Base-by-base conservation (phyloP, 495 filamentous ascomycete genomes). In the Pseudomonodictys pantanalensis region DNA sequence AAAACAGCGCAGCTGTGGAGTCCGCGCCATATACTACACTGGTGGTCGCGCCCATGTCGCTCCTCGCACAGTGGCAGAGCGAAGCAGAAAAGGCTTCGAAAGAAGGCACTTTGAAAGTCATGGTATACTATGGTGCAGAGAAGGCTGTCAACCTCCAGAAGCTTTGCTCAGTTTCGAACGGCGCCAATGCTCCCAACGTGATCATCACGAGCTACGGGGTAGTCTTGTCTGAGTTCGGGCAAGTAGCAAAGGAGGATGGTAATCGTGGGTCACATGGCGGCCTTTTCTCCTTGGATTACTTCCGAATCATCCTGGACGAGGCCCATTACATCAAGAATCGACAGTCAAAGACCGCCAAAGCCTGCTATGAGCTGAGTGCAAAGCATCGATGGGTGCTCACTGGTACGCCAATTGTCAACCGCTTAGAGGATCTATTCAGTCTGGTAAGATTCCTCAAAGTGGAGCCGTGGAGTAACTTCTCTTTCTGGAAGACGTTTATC, bases 401-500 rank as follows among this genome's bases (percentile, higher is more conserved):
- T 0, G 93, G 93, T 11, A 98, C 93, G 2, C 93, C 93, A 0
- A 98, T 98, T 46, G 92, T 98, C 63, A 98, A 98, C 69, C 87
- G 89, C 11, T 77, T 98, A 2, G 95, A 98, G 70, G 93, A 98
- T 74, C 78, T 98, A n/a, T 98, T 97, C 76, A 92, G 88, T 66
- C 74, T 97, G 28, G 90, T 98, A 23, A 82, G 87, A 15, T 98
- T 97, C 73, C 75, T 97, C 28, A 81, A 87, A 56, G 93, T 97
- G 7, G 95, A 97, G 67, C 93, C 93, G 0, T 98, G 93, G 93
- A 90, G 86, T 56, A 97, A 97, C 71, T 97, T 97, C 69, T 93
- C 91, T 3, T 98, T 95, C 75, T 98, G 93, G 93, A 89, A 92
- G 59, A 97, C 95, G 0, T 98, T 98, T 72, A 98, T 98, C 63